Evolutionary conservation across 306 rosid species (phyloP), one percentile per base, ranked within the genome.

Genomic region (Senna siamea): DNA sequence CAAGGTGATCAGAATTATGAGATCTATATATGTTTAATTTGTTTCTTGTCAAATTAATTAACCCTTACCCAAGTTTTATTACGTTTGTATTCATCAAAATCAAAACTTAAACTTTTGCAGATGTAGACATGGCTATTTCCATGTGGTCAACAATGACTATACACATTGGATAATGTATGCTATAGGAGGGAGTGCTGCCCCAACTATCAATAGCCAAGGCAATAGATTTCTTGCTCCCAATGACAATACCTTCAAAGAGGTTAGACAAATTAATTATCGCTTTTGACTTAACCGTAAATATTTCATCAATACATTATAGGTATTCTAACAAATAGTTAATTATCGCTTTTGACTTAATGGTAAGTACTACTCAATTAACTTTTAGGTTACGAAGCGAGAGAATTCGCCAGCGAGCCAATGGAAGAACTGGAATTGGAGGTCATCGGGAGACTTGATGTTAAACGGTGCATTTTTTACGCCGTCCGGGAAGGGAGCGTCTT

Each of bases 391-490:
- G 0, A 94, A 89, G 72, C 76, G 83, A 7, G 98, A 91, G 85
- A 48, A 60, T 66, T 34, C 96, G 40, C 50, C 80, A 35, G 62
- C 76, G 54, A 88, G 83, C 4, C 9, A 78, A 56, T 94, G 98
- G 98, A 91, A 81, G 87, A 87, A 83, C 0, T 94, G 98, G 98
- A 94, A 91, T 76, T 94, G 97, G 98, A 88, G 96, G 32, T 94
- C 98, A 0, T 20, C 56, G 0, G 97, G 98, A 26, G 98, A 94
- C 72, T 73, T 89, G 70, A 13, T 88, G 82, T 32, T 91, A 79
- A 94, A 94, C 23, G 98, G 98, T 67, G 97, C 98, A 0, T 89
- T 91, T 73, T 94, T 94, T 57, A 89, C 76, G 0, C 12, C 79
- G 9, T 94, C 98, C 2, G 98, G 97, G n/a, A 87, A 81, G 0